Percentiles rank a stretch among this genome's conserved stretches.
Conservation (phyloP, 768 basidiomycete species). For the Auricularia sp. region DNA sequence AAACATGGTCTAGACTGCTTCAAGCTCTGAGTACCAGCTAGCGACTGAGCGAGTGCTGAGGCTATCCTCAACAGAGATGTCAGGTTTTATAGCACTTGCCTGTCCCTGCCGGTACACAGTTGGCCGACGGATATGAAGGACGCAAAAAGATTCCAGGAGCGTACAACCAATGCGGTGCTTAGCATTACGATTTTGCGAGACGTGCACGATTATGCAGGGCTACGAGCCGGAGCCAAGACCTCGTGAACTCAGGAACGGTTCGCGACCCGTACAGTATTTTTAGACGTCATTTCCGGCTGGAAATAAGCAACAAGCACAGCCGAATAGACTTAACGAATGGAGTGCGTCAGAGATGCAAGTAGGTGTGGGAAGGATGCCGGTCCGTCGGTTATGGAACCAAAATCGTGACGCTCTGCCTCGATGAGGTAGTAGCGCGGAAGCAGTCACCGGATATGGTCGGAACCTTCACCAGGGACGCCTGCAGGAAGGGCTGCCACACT, state of each 20-base stretch:
- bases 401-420: neutral
- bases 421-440: neutral
- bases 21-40: neutral
- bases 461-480: neutral
- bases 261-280: neutral
- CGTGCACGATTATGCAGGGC: neutral
- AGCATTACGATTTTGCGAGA: neutral
- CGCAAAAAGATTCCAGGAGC: neutral
- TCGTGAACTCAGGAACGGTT: neutral
- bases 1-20: neutral
- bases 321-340: neutral
- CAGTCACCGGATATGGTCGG: neutral
- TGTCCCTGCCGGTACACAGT: neutral
- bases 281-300: neutral
- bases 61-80: neutral
- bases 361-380: neutral
- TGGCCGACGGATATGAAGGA: neutral
- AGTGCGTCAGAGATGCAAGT: neutral
- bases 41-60: neutral
- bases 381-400: neutral
- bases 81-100: neutral
- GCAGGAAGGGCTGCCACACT: neutral
- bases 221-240: neutral
- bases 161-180: neutral
- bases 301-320: neutral